These are phyloP conservation scores for Wallacemonas rigidus DNA, from an alignment of 208 protist species.

Conservation along the genomic window DNA sequence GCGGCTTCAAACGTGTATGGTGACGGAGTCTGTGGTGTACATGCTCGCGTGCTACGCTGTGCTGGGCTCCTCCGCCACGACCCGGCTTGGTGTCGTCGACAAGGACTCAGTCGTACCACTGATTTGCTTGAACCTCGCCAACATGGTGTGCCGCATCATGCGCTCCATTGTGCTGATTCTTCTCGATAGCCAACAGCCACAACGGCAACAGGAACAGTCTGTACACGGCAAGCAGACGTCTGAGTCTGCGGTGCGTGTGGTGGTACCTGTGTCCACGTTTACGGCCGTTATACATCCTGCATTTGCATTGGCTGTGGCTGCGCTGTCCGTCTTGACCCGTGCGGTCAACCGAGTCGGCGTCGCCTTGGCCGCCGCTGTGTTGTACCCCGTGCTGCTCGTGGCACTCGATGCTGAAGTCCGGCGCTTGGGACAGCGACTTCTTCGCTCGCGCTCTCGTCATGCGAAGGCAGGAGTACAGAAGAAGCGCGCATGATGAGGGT, in stretches of 20 bases:
- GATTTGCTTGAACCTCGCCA: constrained; percentile 50
- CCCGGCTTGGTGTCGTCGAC: constrained; percentile 13
- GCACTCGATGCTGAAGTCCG: constrained; percentile 37
- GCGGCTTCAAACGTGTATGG: constrained; percentile 51
- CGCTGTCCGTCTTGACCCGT: constrained; percentile 32
- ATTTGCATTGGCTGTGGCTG: constrained; percentile 4
- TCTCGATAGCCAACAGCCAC: not conserved
- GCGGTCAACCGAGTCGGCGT: constrained; percentile 11
- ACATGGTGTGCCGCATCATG: constrained; percentile 46
- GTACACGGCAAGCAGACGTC: not conserved
- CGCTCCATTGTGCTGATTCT: constrained; percentile 23
- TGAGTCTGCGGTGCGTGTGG: not conserved
- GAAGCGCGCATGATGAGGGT: not conserved
- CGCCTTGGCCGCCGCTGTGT: constrained; percentile 5
- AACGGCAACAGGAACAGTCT: not conserved
- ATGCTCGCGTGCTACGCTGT: constrained; percentile 53
- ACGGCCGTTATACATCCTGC: not conserved
- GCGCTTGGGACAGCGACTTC: constrained; percentile 12
- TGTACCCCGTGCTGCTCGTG: constrained; percentile 33
- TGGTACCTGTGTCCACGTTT: constrained; percentile 3
- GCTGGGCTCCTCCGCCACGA: constrained; percentile 15
- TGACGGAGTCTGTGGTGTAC: constrained; percentile 57
- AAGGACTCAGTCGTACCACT: constrained; percentile 27
- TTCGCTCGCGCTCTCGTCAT: not conserved
- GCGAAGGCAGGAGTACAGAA: not conserved